These are phyloP conservation scores for Hymenoscyphus occultus DNA, from an alignment of 2,329 filamentous ascomycete species.

Conservation along the genomic window DNA sequence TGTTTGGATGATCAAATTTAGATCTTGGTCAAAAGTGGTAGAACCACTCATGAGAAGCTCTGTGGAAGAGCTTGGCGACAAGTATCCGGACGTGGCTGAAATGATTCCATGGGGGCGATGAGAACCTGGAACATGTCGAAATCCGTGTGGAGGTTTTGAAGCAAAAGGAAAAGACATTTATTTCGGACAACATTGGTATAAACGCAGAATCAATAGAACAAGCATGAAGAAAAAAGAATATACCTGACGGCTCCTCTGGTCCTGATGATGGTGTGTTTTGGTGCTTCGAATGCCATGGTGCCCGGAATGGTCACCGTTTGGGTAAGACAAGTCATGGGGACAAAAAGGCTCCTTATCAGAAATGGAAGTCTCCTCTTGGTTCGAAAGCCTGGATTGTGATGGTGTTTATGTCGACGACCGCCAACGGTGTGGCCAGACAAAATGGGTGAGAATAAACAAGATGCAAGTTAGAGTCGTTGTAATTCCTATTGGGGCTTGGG, in stretches of 20 bases:
- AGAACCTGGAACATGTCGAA: conserved; percentile 1
- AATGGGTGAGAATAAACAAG: conserved; percentile 3
- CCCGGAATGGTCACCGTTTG: conserved; percentile 32
- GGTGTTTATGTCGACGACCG: conserved; percentile 21
- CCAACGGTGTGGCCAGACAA: conserved; percentile 21
- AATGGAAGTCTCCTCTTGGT: conserved; percentile 16
- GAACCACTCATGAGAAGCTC: neutral
- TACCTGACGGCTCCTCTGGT: conserved; percentile 37
- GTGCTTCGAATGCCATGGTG: conserved; percentile 34
- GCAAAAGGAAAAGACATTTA: conserved; percentile 29
- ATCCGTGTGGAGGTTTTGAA: conserved; percentile 11
- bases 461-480: conserved; percentile 14
- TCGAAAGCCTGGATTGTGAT: conserved; percentile 16
- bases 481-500: conserved; percentile 1
- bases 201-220: conserved; percentile 24
- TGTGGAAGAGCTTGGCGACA: neutral
- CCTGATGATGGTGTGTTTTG: conserved; percentile 28
- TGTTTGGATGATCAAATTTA: neutral
- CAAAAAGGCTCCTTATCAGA: conserved; percentile 20
- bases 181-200: conserved; percentile 31
- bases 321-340: conserved; percentile 36
- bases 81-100: conserved; percentile 1
- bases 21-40: conserved; percentile 2
- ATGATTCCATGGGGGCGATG: conserved; percentile 11
- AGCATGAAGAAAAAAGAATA: conserved; percentile 30